phyloP scores from a whole-genome alignment of 768 basidiomycete species.

The Leucosporidium scottii region DNA sequence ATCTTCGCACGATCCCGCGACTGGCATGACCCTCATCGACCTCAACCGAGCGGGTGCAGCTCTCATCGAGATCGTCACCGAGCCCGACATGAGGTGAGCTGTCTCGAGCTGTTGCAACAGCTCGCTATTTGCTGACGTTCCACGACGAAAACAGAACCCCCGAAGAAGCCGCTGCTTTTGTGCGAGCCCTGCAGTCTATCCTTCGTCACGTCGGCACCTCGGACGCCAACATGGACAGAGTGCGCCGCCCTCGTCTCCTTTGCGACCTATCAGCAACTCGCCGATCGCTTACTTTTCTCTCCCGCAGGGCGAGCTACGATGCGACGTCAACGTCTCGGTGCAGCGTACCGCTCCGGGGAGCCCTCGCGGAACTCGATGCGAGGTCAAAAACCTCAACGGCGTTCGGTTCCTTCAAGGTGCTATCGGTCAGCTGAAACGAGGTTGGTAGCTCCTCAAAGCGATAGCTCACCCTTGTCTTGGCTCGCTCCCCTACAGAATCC shows the following conservation, averaged over 20 bases:
- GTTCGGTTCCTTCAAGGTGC: constrained; percentile 75
- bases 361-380: constrained; percentile 65
- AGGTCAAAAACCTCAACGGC: constrained; percentile 95
- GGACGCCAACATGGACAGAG: constrained; percentile 96
- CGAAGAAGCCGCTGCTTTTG: constrained; percentile 83
- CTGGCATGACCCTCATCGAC: constrained; percentile 60
- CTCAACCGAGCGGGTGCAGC: constrained; percentile 83
- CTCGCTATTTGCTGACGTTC: background rate
- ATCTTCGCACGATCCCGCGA: constrained; percentile 50
- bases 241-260: constrained; percentile 37
- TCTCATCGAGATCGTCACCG: constrained; percentile 91
- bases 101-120: background rate
- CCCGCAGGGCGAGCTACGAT: constrained; percentile 77
- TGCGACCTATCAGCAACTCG: no score
- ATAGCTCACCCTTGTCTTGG: no score
- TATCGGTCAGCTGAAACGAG: constrained; percentile 53
- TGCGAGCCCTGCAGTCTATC: constrained; percentile 69
- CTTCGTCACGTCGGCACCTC: constrained; percentile 77
- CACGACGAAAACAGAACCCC: constrained; percentile 51
- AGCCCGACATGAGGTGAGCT: constrained; percentile 70
- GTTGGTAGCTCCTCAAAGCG: no score
- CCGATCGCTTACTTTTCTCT: no score
- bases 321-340: constrained; percentile 92
- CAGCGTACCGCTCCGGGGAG: constrained; percentile 54
- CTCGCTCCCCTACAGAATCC: constrained; percentile 49